Conservation (phyloP, 1,284 basidiomycete genomes). For the Bjerkandera adusta region DNA sequence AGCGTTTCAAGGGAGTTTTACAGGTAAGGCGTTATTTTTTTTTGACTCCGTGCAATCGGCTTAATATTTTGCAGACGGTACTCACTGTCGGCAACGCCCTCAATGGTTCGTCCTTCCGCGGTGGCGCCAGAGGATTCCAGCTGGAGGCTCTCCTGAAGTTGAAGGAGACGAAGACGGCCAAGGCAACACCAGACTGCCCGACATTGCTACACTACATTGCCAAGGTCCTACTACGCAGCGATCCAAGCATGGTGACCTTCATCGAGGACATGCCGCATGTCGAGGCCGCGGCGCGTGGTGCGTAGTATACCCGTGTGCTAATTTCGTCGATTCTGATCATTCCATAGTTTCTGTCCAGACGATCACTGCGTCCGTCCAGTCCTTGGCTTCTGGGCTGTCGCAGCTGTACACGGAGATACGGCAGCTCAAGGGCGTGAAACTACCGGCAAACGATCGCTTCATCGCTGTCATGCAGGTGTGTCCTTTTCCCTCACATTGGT, state of each 20-base stretch:
- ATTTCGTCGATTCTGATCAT: not conserved
- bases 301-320: constrained; percentile 21
- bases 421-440: constrained; percentile 34
- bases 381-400: constrained; percentile 54
- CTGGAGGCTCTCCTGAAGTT: constrained; percentile 81
- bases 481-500: constrained; percentile 3
- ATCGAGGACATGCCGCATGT: constrained; percentile 81
- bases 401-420: constrained; percentile 59
- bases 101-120: constrained; percentile 82
- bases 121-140: constrained; percentile 81
- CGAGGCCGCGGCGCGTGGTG: constrained; percentile 80
- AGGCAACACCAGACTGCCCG: constrained; percentile 67
- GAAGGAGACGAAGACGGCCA: constrained; percentile 81
- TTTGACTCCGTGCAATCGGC: constrained; percentile 4
- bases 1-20: constrained; percentile 68
- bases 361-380: constrained; percentile 56
- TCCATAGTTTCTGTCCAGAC: constrained; percentile 67
- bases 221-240: constrained; percentile 65
- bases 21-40: constrained; percentile 44
- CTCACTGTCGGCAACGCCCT: constrained; percentile 80
- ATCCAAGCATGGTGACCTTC: constrained; percentile 70
- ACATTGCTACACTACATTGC: constrained; percentile 88
- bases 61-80: constrained; percentile 47
- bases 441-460: constrained; percentile 57
- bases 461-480: constrained; percentile 63